Percentiles rank a stretch among this genome's conserved stretches.
Evolutionary conservation across 495 filamentous ascomycete genomes (phyloP).

Genomic region (Penicillium salamii): DNA sequence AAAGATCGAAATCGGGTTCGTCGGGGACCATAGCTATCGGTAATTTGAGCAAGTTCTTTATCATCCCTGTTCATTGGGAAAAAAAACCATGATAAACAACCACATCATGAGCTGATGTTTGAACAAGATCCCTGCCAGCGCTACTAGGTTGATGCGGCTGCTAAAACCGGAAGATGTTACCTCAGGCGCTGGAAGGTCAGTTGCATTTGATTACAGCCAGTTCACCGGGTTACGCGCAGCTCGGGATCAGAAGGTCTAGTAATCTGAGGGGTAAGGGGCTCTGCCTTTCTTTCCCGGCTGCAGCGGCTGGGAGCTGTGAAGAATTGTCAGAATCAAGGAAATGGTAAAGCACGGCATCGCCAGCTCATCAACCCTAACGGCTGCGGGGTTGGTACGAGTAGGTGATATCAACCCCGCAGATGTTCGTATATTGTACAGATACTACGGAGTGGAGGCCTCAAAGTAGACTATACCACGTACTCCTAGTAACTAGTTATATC

Average conservation of each 20-base stretch:
- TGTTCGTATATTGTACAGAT: neutral
- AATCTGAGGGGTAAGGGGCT: constrained; percentile 6
- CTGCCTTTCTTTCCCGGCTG: constrained; percentile 5
- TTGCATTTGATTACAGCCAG: neutral
- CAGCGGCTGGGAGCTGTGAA: constrained; percentile 9
- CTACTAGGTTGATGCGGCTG: constrained; percentile 2
- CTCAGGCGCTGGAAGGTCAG: neutral
- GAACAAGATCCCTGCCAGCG: neutral
- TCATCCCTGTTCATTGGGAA: neutral
- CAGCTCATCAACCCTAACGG: constrained; percentile 28
- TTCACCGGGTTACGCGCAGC: constrained; percentile 5
- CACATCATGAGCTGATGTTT: neutral
- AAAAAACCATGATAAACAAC: constrained; percentile 11
- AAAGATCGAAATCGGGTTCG: too few relatives aligned
- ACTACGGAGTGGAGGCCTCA: neutral
- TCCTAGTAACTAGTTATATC: neutral
- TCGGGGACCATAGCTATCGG: too few relatives aligned
- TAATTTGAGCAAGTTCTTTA: too few relatives aligned
- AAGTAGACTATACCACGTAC: neutral
- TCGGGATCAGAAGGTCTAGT: neutral
- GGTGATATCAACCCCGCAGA: constrained; percentile 16
- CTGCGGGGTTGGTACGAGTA: constrained; percentile 25
- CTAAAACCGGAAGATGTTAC: neutral
- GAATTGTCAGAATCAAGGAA: constrained; percentile 19
- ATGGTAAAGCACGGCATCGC: constrained; percentile 19